Conservation (phyloP, 2,329 filamentous ascomycete species). For the Bipolaris bicolor region DNA sequence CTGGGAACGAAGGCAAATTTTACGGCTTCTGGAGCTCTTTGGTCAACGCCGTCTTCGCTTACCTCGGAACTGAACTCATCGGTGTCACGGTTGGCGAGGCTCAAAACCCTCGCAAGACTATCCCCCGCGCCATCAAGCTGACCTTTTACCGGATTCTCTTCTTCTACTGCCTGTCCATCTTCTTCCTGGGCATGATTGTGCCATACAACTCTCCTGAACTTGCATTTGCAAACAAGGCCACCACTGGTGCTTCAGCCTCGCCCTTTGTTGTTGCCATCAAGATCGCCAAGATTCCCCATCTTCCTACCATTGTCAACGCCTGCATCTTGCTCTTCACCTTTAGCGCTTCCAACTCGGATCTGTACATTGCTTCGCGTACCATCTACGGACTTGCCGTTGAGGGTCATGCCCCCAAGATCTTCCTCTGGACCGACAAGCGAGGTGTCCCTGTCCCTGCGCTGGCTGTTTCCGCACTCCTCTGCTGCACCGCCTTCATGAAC, state of each 20-base stretch:
- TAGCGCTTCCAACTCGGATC: conserved; percentile 76
- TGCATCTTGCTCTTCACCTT: conserved; percentile 79
- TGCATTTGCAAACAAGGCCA: conserved; percentile 61
- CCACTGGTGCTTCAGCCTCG: conserved; percentile 62
- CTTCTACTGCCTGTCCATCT: conserved; percentile 77
- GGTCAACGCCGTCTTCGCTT: conserved; percentile 79
- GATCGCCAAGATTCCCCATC: conserved; percentile 65
- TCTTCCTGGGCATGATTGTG: conserved; percentile 78
- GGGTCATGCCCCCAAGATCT: conserved; percentile 72
- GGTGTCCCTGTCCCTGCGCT: conserved; percentile 75
- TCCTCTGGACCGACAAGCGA: conserved; percentile 72
- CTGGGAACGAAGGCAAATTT: conserved; percentile 49
- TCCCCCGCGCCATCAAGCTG: conserved; percentile 78
- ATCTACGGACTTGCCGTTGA: conserved; percentile 75
- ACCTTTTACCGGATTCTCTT: conserved; percentile 83
- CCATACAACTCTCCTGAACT: conserved; percentile 71
- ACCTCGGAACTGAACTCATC: conserved; percentile 73
- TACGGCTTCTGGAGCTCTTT: conserved; percentile 68
- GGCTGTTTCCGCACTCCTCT: conserved; percentile 65
- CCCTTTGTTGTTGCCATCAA: conserved; percentile 78
- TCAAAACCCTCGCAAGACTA: conserved; percentile 77
- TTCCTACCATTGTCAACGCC: conserved; percentile 74
- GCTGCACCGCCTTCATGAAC: conserved; percentile 69
- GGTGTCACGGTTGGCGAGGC: conserved; percentile 81
- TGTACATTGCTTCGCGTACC: conserved; percentile 76